Percentiles rank a stretch among this genome's conserved stretches.
Conservation (phyloP, 768 basidiomycete genomes). For the Boletus reticuloceps region DNA sequence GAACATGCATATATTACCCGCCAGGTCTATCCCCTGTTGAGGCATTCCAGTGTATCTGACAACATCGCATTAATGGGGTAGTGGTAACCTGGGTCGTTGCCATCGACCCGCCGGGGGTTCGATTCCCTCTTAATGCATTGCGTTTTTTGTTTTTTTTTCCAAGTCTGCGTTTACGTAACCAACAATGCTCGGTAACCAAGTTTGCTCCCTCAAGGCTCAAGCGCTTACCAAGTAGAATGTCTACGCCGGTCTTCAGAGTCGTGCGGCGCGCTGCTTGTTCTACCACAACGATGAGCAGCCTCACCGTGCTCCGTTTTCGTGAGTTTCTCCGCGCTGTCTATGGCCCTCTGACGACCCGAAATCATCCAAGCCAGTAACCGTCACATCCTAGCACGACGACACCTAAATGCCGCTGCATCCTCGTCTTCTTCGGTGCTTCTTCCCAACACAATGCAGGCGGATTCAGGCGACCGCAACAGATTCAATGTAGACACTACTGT, state of each 20-base stretch:
- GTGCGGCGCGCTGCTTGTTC: background rate
- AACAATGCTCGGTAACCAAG: no score
- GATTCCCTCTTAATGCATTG: slow-evolving; percentile 49
- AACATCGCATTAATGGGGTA: slow-evolving; percentile 62
- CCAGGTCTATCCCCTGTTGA: no score
- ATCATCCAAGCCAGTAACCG: slow-evolving; percentile 1
- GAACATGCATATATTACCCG: no score
- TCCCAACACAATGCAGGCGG: background rate
- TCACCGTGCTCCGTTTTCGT: slow-evolving; percentile 5
- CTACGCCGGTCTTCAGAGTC: background rate
- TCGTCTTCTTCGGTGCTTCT: background rate
- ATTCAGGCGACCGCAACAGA: background rate
- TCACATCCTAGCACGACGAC: background rate
- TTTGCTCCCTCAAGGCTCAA: no score
- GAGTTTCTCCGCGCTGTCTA: slow-evolving; percentile 3
- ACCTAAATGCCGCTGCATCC: slow-evolving; percentile 1
- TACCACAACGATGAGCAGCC: background rate
- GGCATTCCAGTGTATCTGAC: background rate
- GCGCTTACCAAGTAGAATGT: background rate
- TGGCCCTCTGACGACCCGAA: background rate
- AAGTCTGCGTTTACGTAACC: background rate
- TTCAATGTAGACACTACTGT: no score
- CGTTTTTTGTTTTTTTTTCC: background rate
- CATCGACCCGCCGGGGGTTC: slow-evolving; percentile 86
- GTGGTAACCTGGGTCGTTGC: slow-evolving; percentile 68